Base-by-base conservation (phyloP, 2,329 filamentous ascomycete species). In the Trichoderma oligosporum region DNA sequence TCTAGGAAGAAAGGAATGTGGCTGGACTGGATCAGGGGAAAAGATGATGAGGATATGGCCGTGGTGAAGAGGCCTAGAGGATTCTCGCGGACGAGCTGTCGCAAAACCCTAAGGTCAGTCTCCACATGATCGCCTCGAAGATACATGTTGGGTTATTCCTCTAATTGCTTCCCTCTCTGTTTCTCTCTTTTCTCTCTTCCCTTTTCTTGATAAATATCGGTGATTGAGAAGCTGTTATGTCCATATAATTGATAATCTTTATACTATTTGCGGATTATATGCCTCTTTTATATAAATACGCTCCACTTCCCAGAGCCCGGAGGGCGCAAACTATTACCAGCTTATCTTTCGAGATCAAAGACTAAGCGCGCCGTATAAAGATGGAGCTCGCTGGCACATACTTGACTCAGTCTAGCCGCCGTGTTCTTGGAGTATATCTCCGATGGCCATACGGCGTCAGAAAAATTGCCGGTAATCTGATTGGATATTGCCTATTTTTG, bases 41-140 rank as follows among this genome's bases (percentile, higher is more conserved):
- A 71, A 0, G 64, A 67, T 8, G 71, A 41, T 0, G 81, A 85
- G 1, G 71, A 64, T 41, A 88, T 81, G 4, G 81, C 82, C 0
- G 85, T 87, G 7, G 82, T 87, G 7, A 88, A 65, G 12, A 87
- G 73, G 1, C 85, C 85, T 0, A 88, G 73, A 0, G 84, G 82
- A 63, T 86, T 81, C 12, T 80, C 75, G 18, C 74, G 75, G 63
- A 88, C 82, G 51, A 88, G 73, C 55, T 78, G 69, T 31, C 78
- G 78, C 20, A 88, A 76, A 2, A 71, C 70, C 0, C 73, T 69
- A 55, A 82, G 71, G 56, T 73, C 67, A 7, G 70, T 62, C 61
- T 87, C 84, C 8, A 75, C 78, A 67, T 85, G 82, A 14, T 67
- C 74, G 9, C 68, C 68, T 18, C 75, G 79, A 61, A 87, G 76